These are phyloP conservation scores for Spergularia marina DNA, from an alignment of 148 eudicot species.

Conservation along the genomic window DNA sequence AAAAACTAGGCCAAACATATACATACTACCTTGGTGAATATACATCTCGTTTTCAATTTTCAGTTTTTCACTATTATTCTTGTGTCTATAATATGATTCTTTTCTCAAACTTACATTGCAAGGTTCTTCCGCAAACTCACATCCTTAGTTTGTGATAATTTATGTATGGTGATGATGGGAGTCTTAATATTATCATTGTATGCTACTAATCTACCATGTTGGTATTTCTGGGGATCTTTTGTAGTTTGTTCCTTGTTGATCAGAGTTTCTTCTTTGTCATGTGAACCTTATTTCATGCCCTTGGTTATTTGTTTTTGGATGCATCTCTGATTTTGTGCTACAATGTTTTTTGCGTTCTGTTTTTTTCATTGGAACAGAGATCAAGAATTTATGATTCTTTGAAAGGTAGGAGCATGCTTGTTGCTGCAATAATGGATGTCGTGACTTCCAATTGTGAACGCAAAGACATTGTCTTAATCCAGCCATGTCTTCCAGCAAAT, in stretches of 20 bases:
- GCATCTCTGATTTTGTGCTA: constrained; percentile 16
- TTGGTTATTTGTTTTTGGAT: constrained; percentile 14
- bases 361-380: constrained; percentile 72
- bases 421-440: constrained; percentile 97
- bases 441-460: constrained; percentile 84
- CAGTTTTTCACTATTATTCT: background rate
- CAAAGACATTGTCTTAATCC: constrained; percentile 45
- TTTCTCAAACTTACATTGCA: background rate
- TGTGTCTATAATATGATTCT: background rate
- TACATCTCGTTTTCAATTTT: background rate
- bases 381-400: constrained; percentile 77
- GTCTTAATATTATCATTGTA: background rate
- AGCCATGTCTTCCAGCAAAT: constrained; percentile 65
- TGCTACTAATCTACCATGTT: background rate
- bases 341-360: constrained; percentile 20
- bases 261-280: background rate
- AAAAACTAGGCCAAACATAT: no score
- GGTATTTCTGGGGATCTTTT: background rate
- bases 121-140: background rate
- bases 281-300: background rate
- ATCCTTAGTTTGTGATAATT: background rate
- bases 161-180: background rate
- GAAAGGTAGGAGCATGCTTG: constrained; percentile 99
- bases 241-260: background rate
- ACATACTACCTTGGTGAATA: no score